Base-by-base conservation (phyloP, 345 rosid species). In the Kandelia obovata region DNA sequence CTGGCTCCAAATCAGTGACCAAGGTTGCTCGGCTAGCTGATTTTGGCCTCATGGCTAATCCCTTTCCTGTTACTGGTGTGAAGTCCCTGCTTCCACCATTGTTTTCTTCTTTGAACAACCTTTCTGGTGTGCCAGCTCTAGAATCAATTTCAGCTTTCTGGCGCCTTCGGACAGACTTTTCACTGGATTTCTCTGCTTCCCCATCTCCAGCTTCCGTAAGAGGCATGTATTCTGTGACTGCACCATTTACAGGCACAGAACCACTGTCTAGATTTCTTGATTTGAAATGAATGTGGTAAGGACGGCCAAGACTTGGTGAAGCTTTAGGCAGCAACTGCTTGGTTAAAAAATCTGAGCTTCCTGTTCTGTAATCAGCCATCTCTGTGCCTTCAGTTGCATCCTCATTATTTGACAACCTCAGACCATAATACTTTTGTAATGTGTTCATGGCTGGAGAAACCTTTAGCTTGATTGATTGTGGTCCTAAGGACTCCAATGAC, bases 391-490 rank as follows among this genome's bases (percentile, higher is more conserved):
- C 87, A 53, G 81, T 71, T 61, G 34, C 66, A 46, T 39, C 68
- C 53, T 67, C 77, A 17, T 67, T 34, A 64, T 72, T 85, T 27
- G 35, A 31, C 68, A 88, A 77, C 71, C 64, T 74, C 39, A 92
- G 88, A 57, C 90, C 89, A 63, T 92, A 91, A 73, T 79, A 95
- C 47, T 90, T 91, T 75, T 81, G 96, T 73, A 90, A 79, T 30
- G 92, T 83, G 82, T 79, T 81, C 97, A 92, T 95, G 46, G 97
- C 93, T 62, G 92, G 82, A 64, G 95, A 85, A 67, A 83, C 79
- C 71, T 79, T 84, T 59, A 39, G 62, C 53, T 82, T 82, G 25
- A 88, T 37, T 39, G 86, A 74, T 62, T 79, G 86, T 67, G 84
- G 55, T 62, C 74, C 82, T 63, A 85, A 76, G 53, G 97, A 83